Evolutionary conservation across 2,329 filamentous ascomycete species (phyloP).

Genomic region (Hypoxylon sp.): DNA sequence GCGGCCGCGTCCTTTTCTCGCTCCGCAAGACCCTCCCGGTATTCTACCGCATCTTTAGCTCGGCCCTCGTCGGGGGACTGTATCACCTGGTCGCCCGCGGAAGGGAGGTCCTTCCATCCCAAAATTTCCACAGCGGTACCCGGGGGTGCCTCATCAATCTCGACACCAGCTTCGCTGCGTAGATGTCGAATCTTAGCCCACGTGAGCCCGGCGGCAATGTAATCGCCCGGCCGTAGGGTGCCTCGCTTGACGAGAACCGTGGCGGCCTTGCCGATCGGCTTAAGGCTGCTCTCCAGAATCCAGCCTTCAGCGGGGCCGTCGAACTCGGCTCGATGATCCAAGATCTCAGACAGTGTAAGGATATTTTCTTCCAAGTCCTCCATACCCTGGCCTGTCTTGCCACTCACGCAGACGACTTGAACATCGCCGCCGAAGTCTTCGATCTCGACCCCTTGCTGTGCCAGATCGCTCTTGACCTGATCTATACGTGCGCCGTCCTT

Average conservation of each 20-base stretch:
- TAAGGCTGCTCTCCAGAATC: conserved; percentile 91
- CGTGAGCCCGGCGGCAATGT: conserved; percentile 85
- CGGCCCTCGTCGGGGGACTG: conserved; percentile 81
- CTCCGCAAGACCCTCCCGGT: conserved; percentile 76
- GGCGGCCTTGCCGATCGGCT: conserved; percentile 82
- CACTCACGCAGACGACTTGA: conserved; percentile 89
- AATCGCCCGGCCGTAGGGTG: conserved; percentile 80
- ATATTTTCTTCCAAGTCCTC: conserved; percentile 90
- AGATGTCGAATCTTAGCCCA: conserved; percentile 88
- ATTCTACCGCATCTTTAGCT: conserved; percentile 79
- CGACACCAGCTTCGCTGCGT: conserved; percentile 81
- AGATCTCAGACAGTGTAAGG: conserved; percentile 82
- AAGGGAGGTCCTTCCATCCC: conserved; percentile 87
- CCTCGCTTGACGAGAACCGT: conserved; percentile 90
- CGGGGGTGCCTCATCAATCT: conserved; percentile 77
- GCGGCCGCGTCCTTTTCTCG: conserved; percentile 79
- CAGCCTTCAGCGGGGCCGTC: conserved; percentile 87
- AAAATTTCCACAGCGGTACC: conserved; percentile 92
- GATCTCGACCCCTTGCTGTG: conserved; percentile 83
- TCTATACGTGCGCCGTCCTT: conserved; percentile 83
- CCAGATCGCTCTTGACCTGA: conserved; percentile 86
- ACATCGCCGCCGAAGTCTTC: conserved; percentile 96
- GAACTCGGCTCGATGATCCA: conserved; percentile 84
- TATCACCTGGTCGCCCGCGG: conserved; percentile 85
- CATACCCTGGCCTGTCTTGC: conserved; percentile 94